Conservation (phyloP, 352 stramenopile species). For the Phytophthora uliginosa region DNA sequence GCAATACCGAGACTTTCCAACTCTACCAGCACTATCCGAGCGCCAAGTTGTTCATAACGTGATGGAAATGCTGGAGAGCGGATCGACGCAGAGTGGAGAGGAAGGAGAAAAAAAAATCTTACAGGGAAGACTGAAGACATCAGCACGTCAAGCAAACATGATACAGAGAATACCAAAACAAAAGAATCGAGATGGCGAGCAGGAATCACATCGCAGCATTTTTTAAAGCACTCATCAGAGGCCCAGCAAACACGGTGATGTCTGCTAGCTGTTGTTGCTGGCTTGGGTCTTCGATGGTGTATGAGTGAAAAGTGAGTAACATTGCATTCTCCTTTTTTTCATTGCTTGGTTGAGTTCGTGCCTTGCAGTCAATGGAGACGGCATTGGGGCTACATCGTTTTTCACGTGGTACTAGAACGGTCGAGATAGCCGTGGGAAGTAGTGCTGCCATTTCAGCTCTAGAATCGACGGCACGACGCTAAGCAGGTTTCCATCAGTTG, state of each 20-base stretch:
- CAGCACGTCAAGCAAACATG: slow-evolving; percentile 42
- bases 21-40: slow-evolving; percentile 8
- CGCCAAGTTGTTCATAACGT: slow-evolving; percentile 39
- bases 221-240: slow-evolving; percentile 34
- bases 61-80: slow-evolving; percentile 17
- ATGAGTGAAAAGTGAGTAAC: slow-evolving; percentile 44
- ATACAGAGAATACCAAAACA: slow-evolving; percentile 38
- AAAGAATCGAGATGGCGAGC: slow-evolving; percentile 33
- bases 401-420: slow-evolving; percentile 19
- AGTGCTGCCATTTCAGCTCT: slow-evolving; percentile 61
- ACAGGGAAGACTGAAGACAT: slow-evolving; percentile 50
- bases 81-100: slow-evolving; percentile 25
- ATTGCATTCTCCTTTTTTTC: slow-evolving; percentile 43
- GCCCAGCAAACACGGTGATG: slow-evolving; percentile 22
- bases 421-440: slow-evolving; percentile 48
- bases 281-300: slow-evolving; percentile 20
- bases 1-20: slow-evolving; percentile 23
- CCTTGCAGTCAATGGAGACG: slow-evolving; percentile 5
- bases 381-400: neutral
- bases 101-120: slow-evolving; percentile 40
- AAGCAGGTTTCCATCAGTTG: slow-evolving; percentile 5
- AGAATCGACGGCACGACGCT: slow-evolving; percentile 65
- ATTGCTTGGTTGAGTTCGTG: slow-evolving; percentile 29
- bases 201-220: slow-evolving; percentile 43
- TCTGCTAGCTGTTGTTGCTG: slow-evolving; percentile 13